Evolutionary conservation across 768 basidiomycete species (phyloP).

Genomic region (Rossbeevera mucosa): DNA sequence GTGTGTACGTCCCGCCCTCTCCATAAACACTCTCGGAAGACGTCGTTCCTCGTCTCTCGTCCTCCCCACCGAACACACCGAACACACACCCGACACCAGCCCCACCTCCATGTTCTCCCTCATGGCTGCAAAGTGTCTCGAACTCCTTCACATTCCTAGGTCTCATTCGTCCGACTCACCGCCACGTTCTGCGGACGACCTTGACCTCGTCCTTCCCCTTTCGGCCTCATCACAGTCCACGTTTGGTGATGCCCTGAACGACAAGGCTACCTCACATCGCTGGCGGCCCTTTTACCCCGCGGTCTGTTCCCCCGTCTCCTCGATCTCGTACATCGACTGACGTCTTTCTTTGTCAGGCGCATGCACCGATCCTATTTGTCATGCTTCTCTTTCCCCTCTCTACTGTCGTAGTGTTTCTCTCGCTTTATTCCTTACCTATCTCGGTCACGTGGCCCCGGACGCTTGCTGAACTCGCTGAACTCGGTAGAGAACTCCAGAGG

Average conservation of each 20-base stretch:
- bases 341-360: conserved; percentile 33
- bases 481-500: conserved; percentile 70
- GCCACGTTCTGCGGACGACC: conserved; percentile 34
- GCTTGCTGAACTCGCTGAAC: conserved; percentile 66
- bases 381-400: conserved; percentile 69
- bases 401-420: conserved; percentile 45
- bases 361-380: conserved; percentile 64
- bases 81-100: conserved; percentile 6
- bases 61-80: conserved; percentile 25
- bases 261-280: conserved; percentile 34
- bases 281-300: conserved; percentile 31
- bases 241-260: conserved; percentile 41
- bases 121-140: conserved; percentile 47
- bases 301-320: conserved; percentile 25
- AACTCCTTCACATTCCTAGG: conserved; percentile 47
- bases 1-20: conserved; percentile 48
- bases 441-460: conserved; percentile 74
- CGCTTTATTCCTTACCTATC: conserved; percentile 58
- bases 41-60: conserved; percentile 50
- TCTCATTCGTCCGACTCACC: conserved; percentile 39
- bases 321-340: conserved; percentile 8
- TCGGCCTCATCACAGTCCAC: conserved; percentile 47
- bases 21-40: conserved; percentile 50
- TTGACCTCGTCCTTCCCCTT: conserved; percentile 51
- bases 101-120: conserved; percentile 43